These are phyloP conservation scores for Nannochloropsis gaditana DNA, from an alignment of 108 stramenopile genomes.

Conservation along the genomic window DNA sequence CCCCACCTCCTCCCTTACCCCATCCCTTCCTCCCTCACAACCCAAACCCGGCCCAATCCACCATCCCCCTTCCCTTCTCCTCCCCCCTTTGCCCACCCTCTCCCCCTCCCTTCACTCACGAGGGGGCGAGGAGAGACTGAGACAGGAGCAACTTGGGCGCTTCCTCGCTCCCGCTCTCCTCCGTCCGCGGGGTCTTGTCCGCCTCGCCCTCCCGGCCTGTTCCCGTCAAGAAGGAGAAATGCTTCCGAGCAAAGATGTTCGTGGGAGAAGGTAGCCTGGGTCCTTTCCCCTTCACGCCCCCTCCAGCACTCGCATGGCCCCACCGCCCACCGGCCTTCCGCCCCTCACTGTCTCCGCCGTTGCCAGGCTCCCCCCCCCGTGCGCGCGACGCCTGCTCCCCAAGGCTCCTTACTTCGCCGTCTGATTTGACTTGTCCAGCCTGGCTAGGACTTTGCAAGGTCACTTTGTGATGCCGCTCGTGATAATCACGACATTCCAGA, in stretches of 20 bases:
- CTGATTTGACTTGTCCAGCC: too few species aligned
- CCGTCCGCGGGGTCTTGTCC: neutral
- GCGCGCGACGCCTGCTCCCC: too few species aligned
- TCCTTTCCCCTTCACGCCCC: neutral
- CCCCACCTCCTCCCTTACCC: neutral
- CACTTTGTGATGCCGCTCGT: neutral
- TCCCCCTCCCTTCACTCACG: neutral
- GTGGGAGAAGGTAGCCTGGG: constrained; percentile 12
- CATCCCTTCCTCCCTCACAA: neutral
- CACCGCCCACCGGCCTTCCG: too few species aligned
- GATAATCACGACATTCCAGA: neutral
- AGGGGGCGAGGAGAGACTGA: neutral
- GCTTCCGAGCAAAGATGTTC: neutral
- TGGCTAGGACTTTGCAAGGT: too few species aligned
- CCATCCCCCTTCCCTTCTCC: too few species aligned
- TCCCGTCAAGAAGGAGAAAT: neutral
- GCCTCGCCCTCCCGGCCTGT: neutral
- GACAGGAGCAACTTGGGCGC: neutral
- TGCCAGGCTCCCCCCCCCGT: too few species aligned
- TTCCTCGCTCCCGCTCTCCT: neutral
- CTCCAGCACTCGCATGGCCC: neutral
- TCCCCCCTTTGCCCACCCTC: neutral
- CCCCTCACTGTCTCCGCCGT: too few species aligned
- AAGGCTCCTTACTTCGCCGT: too few species aligned
- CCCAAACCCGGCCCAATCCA: too few species aligned